A percentile compares a stretch with the other conserved stretches of the same genome.
Conservation (phyloP, 345 rosid species). For the Mangifera indica region DNA sequence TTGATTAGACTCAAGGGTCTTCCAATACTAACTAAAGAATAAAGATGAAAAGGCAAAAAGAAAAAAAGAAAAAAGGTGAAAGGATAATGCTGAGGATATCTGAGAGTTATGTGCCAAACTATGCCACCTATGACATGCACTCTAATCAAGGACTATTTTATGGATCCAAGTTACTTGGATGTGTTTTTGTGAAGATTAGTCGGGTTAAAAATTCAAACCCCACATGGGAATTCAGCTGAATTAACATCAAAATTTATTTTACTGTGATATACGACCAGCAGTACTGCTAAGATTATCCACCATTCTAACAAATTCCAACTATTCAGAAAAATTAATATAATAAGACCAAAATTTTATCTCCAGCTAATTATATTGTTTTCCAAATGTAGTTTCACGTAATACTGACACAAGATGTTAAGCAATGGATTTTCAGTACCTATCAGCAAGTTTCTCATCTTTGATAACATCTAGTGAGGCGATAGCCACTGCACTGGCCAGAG, state of each 20-base stretch:
- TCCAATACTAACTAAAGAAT: neutral
- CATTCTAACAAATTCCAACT: too few species aligned
- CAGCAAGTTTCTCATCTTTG: slow-evolving; percentile 69
- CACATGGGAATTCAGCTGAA: slow-evolving; percentile 2
- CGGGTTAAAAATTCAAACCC: neutral
- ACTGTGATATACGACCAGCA: neutral
- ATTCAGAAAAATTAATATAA: neutral
- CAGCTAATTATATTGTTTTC: neutral
- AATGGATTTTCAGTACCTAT: slow-evolving; percentile 42
- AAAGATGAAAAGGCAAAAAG: neutral
- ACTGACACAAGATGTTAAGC: neutral
- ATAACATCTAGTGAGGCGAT: slow-evolving; percentile 83
- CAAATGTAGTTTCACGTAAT: neutral
- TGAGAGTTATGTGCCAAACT: neutral
- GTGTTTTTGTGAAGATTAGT: neutral
- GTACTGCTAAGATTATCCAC: too few species aligned
- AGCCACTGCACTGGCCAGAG: slow-evolving; percentile 94
- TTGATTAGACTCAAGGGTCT: neutral
- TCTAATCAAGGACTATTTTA: too few species aligned
- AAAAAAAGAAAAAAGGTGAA: neutral
- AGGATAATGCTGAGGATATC: neutral
- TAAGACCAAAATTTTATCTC: neutral
- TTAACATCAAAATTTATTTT: neutral
- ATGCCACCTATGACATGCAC: neutral
- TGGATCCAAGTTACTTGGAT: neutral